Evolutionary conservation across 768 basidiomycete species (phyloP).

Genomic region (Arthromyces matolae): DNA sequence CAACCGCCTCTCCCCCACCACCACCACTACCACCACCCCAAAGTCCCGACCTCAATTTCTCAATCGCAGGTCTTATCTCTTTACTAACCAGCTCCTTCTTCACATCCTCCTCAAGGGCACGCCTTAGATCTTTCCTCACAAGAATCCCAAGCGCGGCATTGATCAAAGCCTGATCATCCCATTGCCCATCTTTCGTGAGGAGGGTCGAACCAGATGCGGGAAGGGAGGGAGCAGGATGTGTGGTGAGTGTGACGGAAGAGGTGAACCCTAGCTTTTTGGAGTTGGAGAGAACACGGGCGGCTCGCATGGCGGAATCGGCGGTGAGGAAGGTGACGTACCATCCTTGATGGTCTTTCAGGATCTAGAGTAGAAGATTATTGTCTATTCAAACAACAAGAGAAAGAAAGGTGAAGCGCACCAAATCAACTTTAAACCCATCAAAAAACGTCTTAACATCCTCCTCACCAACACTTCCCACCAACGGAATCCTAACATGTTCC

Average conservation of each 20-base stretch:
- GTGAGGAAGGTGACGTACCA: conserved; percentile 83
- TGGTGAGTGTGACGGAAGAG: conserved; percentile 55
- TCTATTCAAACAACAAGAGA: background rate
- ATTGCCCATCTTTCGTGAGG: conserved; percentile 35
- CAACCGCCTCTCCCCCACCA: conserved; percentile 16
- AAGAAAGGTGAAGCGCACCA: conserved; percentile 43
- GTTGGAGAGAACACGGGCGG: conserved; percentile 56
- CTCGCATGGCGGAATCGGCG: conserved; percentile 58
- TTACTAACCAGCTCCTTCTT: conserved; percentile 44
- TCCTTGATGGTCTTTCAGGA: conserved; percentile 64
- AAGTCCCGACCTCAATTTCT: conserved; percentile 46
- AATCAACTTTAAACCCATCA: conserved; percentile 65
- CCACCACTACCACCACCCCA: conserved; percentile 15
- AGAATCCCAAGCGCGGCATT: conserved; percentile 17
- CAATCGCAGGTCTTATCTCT: conserved; percentile 58
- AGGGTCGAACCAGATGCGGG: conserved; percentile 25
- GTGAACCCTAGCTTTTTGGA: conserved; percentile 53
- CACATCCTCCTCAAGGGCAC: background rate
- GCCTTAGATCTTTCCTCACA: background rate
- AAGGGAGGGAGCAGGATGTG: conserved; percentile 40
- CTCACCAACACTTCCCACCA: conserved; percentile 43
- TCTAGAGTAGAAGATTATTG: conserved; percentile 35
- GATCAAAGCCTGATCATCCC: conserved; percentile 52
- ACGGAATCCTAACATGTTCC: conserved; percentile 61
- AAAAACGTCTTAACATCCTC: conserved; percentile 70